Evolutionary conservation across 495 filamentous ascomycete species (phyloP).

Genomic region (Aspergillus wentii): DNA sequence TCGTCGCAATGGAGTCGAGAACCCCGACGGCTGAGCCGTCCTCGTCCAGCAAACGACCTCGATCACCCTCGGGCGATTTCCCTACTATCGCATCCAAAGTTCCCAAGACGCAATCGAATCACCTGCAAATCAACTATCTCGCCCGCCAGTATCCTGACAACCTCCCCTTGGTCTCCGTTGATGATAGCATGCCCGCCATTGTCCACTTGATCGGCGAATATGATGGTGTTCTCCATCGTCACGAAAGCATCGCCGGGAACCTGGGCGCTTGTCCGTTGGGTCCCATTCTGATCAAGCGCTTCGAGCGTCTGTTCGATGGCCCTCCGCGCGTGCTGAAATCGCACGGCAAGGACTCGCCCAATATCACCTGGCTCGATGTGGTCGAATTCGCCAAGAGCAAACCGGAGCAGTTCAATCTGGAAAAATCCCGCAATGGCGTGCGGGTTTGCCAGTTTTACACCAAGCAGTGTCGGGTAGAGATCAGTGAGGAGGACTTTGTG

Average conservation of each 20-base stretch:
- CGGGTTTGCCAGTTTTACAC: constrained; percentile 76
- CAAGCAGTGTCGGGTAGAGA: constrained; percentile 77
- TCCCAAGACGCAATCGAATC: constrained; percentile 49
- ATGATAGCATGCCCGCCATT: constrained; percentile 57
- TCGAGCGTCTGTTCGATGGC: constrained; percentile 81
- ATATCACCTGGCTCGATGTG: constrained; percentile 76
- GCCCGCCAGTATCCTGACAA: constrained; percentile 58
- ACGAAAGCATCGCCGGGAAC: constrained; percentile 81
- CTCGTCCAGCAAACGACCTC: constrained; percentile 53
- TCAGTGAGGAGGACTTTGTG: constrained; percentile 81
- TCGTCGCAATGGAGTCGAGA: constrained; percentile 35
- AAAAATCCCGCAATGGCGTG: constrained; percentile 59
- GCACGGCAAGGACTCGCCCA: constrained; percentile 57
- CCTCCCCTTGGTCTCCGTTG: constrained; percentile 54
- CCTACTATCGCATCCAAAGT: constrained; percentile 44
- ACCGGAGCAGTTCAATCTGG: constrained; percentile 72
- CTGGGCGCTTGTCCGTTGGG: constrained; percentile 78
- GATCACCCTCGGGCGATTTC: constrained; percentile 50
- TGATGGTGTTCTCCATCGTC: constrained; percentile 74
- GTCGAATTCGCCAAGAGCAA: constrained; percentile 79
- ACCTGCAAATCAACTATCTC: constrained; percentile 80
- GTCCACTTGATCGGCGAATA: constrained; percentile 71
- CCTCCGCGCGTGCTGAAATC: constrained; percentile 64
- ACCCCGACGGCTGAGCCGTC: constrained; percentile 33
- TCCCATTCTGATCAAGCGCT: constrained; percentile 76